Base-by-base conservation (phyloP, 2,329 filamentous ascomycete species). In the Calonectria leucothoes region DNA sequence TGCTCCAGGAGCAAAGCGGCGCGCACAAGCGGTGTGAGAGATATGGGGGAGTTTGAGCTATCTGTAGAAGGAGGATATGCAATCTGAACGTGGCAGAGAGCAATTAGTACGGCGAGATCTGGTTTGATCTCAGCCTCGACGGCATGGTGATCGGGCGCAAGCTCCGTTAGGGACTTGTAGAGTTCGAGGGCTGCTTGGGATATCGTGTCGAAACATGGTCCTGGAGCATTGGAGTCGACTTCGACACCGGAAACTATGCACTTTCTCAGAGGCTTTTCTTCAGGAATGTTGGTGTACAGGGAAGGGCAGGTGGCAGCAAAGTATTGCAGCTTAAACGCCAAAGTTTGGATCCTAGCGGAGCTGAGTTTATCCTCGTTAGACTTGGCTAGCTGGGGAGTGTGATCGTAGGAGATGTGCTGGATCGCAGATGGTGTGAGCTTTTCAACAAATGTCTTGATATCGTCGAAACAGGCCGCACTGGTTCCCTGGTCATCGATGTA, bases 1-100 rank as follows among this genome's bases (percentile, higher is more conserved):
- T 86, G 83, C 37, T 91, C 88, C 0, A 91, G 84, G 6, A 91
- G 80, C 0, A 87, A 71, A 2, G 88, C 81, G 0, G 89, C 90
- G 57, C 88, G 88, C 0, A 91, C 80, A 23, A 91, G 83, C 12
- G 82, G 78, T 4, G 81, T 74, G 15, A 77, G 64, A 20, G 80
- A 80, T 12, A 75, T 25, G 10, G 80, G 76, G 1, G 57, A 33
- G 35, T 74, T 76, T 15, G 77, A 70, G n/a, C 48, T 69, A 14
- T 76, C 69, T 6, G 77, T 73, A 25, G 76, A 78, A 5, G 79
- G 77, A 45, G 79, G 75, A 27, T 81, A 82, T 4, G 83, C 83
- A 8, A 81, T 52, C 37, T 82, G 80, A 1, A 86, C 73, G 20
- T 81, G 80, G 71, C 84, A 86, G 20, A 84, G 81, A 0, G 82